phyloP scores from a whole-genome alignment of 768 basidiomycete genomes.

The Hygrophorus pudorinus region DNA sequence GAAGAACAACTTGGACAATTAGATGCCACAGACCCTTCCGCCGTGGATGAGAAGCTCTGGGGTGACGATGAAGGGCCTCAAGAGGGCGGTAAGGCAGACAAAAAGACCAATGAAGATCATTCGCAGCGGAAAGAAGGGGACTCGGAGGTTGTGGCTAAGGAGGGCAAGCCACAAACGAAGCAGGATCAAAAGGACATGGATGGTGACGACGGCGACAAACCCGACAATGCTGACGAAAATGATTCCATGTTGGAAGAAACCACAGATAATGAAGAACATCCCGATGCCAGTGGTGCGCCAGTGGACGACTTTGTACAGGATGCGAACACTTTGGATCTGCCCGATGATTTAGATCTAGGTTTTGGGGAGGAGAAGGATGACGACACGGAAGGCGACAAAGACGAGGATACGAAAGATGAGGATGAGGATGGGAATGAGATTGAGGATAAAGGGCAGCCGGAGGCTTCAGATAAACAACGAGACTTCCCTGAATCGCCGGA shows the following conservation, averaged over 20 bases:
- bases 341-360: constrained; percentile 72
- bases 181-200: constrained; percentile 23
- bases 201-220: constrained; percentile 17
- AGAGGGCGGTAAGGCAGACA: constrained; percentile 38
- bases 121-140: constrained; percentile 37
- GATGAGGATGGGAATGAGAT: constrained; percentile 13
- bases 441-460: constrained; percentile 18
- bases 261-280: constrained; percentile 28
- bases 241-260: constrained; percentile 9
- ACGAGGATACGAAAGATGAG: constrained; percentile 21
- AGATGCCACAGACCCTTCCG: constrained; percentile 72
- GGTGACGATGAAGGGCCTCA: constrained; percentile 67
- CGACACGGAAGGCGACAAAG: constrained; percentile 22
- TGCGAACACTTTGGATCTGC: constrained; percentile 77
- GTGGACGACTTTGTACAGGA: constrained; percentile 74
- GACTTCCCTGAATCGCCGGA: constrained; percentile 3
- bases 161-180: constrained; percentile 29
- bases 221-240: constrained; percentile 17
- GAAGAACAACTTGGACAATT: constrained; percentile 82
- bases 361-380: constrained; percentile 26
- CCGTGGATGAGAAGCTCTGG: constrained; percentile 96
- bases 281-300: constrained; percentile 48
- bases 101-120: constrained; percentile 52
- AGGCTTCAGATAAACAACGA: constrained; percentile 24
- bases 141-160: constrained; percentile 76